phyloP scores from a whole-genome alignment of 2,329 filamentous ascomycete genomes.

The Davidsoniella australis region DNA sequence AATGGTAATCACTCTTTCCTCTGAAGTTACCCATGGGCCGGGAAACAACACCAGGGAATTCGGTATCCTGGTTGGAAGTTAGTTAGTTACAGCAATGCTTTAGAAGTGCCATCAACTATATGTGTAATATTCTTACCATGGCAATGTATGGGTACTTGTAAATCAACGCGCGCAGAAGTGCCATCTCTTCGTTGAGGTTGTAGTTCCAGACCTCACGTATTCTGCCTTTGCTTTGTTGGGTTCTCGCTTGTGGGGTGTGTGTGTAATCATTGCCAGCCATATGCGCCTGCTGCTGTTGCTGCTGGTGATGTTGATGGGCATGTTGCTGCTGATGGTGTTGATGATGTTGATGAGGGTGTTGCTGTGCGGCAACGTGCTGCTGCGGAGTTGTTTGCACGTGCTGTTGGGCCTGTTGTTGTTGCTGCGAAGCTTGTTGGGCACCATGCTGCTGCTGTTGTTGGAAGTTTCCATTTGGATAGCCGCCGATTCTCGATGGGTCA shows the following conservation, averaged over 20 bases:
- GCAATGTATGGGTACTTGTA: conserved; percentile 91
- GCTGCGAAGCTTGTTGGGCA: conserved; percentile 19
- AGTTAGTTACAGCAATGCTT: conserved; percentile 1
- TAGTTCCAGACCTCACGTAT: conserved; percentile 95
- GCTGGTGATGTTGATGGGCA: conserved; percentile 26
- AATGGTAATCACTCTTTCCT: conserved; percentile 94
- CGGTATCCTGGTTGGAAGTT: conserved; percentile 54
- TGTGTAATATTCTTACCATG: conserved; percentile 47
- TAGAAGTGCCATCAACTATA: neutral
- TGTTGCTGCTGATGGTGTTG: conserved; percentile 31
- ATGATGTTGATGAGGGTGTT: conserved; percentile 32
- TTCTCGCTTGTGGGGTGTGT: conserved; percentile 26
- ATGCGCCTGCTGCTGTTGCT: conserved; percentile 14
- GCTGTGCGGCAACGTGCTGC: conserved; percentile 17
- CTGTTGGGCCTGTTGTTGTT: conserved; percentile 25
- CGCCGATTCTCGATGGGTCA: conserved; percentile 13
- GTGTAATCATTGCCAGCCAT: conserved; percentile 26
- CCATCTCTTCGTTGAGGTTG: conserved; percentile 85
- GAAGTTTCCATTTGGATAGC: conserved; percentile 16
- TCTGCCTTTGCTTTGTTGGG: conserved; percentile 53
- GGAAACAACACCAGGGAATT: conserved; percentile 95
- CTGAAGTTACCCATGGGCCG: conserved; percentile 88
- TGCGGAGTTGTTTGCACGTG: conserved; percentile 17
- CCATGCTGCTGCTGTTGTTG: conserved; percentile 30
- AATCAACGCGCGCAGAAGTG: conserved; percentile 60